Conservation (phyloP, 1,284 basidiomycete genomes). For the Melampsora occidentalis region DNA sequence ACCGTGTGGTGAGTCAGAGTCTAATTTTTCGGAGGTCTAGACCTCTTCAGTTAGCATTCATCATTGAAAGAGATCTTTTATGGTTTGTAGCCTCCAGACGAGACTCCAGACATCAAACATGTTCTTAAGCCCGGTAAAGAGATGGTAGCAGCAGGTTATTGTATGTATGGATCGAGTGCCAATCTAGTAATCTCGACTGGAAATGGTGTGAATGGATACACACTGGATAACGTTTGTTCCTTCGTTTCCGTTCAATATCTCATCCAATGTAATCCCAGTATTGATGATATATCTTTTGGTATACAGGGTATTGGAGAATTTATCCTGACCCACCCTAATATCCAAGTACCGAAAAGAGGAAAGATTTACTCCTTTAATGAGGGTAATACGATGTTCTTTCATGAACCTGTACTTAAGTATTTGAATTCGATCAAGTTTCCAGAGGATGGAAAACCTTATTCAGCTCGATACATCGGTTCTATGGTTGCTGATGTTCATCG, state of each 20-base stretch:
- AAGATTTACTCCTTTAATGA: slow-evolving; percentile 99
- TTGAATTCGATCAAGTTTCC: slow-evolving; percentile 86
- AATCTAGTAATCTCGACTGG: slow-evolving; percentile 96
- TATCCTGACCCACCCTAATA: slow-evolving; percentile 97
- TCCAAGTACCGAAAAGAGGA: slow-evolving; percentile 85
- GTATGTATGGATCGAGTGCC: slow-evolving; percentile 91
- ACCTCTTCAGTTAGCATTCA: slow-evolving; percentile 40
- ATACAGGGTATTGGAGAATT: slow-evolving; percentile 81
- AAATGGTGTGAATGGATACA: slow-evolving; percentile 95
- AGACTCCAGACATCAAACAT: slow-evolving; percentile 73
- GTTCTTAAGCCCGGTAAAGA: slow-evolving; percentile 90
- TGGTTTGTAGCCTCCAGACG: slow-evolving; percentile 64
- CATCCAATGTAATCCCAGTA: background rate
- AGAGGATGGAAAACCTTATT: slow-evolving; percentile 54
- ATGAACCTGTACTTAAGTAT: slow-evolving; percentile 79
- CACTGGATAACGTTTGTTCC: slow-evolving; percentile 70
- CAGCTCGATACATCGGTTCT: slow-evolving; percentile 85
- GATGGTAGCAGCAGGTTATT: slow-evolving; percentile 90
- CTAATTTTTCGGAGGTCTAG: slow-evolving; percentile 15
- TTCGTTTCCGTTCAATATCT: slow-evolving; percentile 18
- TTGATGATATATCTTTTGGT: background rate
- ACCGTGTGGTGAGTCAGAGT: slow-evolving; percentile 66
- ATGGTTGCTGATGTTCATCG: slow-evolving; percentile 99
- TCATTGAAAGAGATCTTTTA: background rate
- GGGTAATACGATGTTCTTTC: slow-evolving; percentile 92